Evolutionary conservation across 2,329 filamentous ascomycete species (phyloP).

Genomic region (Colletotrichum sp.): DNA sequence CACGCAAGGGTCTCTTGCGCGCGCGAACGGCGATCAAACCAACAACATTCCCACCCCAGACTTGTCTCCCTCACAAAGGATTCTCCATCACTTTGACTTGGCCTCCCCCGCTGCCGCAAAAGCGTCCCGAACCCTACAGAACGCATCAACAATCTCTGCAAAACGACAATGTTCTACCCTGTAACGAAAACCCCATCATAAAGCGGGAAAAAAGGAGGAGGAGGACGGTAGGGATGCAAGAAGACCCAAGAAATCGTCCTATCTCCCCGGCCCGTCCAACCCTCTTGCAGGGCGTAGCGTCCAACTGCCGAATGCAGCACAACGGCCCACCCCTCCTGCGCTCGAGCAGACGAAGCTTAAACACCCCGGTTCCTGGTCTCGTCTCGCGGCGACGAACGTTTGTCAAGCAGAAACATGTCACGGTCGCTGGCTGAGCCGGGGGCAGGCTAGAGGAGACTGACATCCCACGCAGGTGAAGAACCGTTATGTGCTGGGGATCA

Average conservation of each 20-base stretch:
- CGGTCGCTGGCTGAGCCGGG: not conserved
- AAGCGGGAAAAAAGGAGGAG: not conserved
- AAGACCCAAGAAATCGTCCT: not conserved
- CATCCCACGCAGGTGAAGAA: not conserved
- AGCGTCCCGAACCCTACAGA: not conserved
- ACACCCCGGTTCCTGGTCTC: not conserved
- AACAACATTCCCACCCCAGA: not conserved
- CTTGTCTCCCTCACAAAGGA: not conserved
- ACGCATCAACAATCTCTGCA: not conserved
- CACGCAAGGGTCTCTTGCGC: not conserved
- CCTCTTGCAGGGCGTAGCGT: not conserved
- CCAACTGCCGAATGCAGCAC: not conserved
- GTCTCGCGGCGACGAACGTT: constrained; percentile 9
- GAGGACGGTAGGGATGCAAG: not conserved
- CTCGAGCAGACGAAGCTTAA: not conserved
- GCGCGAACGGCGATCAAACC: constrained; percentile 9
- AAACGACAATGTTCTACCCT: not conserved
- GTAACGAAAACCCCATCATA: not conserved
- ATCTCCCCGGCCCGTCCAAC: not conserved
- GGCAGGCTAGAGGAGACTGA: not conserved
- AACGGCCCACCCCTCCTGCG: not conserved
- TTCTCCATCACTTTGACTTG: not conserved
- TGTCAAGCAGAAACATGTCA: constrained; percentile 13
- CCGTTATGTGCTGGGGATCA: not conserved
- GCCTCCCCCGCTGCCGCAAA: not conserved